Conservation (phyloP, 2,329 filamentous ascomycete species). For the Cladobotryum protrusum region DNA sequence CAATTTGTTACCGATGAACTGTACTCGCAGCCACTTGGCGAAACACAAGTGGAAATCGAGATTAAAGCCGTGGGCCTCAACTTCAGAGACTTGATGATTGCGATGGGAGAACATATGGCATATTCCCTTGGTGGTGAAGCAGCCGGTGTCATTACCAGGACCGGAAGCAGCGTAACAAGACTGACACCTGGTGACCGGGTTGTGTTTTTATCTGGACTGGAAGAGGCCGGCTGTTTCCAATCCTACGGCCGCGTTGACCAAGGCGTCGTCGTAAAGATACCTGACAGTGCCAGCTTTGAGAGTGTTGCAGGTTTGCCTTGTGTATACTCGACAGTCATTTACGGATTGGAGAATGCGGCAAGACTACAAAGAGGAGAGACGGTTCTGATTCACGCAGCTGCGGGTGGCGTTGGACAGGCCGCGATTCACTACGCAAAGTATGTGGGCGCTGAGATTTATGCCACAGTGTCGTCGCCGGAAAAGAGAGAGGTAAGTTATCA, state of each 20-base stretch:
- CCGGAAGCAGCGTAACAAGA: conserved; percentile 13
- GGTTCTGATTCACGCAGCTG: conserved; percentile 28
- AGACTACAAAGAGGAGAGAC: conserved; percentile 28
- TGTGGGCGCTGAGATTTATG: conserved; percentile 21
- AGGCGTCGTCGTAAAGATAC: conserved; percentile 8
- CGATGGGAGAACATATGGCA: conserved; percentile 13
- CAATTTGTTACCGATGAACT: conserved; percentile 5
- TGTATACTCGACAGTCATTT: conserved; percentile 17
- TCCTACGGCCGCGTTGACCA: conserved; percentile 2
- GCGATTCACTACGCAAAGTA: conserved; percentile 23
- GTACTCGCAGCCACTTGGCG: conserved; percentile 1
- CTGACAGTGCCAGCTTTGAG: conserved; percentile 14
- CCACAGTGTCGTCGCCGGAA: conserved; percentile 22
- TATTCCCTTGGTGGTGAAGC: conserved; percentile 14
- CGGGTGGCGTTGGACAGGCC: conserved; percentile 27
- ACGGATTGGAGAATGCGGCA: conserved; percentile 15
- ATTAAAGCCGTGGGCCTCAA: conserved; percentile 19
- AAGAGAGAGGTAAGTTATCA: conserved; percentile 18
- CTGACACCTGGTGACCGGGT: conserved; percentile 23
- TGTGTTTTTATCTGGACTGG: conserved; percentile 14
- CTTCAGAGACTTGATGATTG: conserved; percentile 20
- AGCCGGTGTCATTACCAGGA: conserved; percentile 20
- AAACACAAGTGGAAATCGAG: conserved; percentile 14
- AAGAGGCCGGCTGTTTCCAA: conserved; percentile 1
- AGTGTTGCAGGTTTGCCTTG: conserved; percentile 25